Evolutionary conservation across 2,329 filamentous ascomycete genomes (phyloP).

Genomic region (Diplodia seriata): DNA sequence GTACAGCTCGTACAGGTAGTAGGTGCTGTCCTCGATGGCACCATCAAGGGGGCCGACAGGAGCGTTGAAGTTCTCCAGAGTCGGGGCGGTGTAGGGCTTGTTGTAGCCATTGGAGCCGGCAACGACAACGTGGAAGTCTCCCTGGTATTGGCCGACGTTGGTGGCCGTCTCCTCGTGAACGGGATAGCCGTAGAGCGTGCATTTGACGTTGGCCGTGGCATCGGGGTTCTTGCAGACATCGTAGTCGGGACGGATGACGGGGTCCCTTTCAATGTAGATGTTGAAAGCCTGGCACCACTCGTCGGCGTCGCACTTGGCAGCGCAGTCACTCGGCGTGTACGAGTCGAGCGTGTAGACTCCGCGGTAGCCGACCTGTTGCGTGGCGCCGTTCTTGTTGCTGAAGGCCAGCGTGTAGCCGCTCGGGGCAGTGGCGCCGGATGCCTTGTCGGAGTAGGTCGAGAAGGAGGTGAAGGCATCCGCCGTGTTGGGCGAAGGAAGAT

Average conservation of each 20-base stretch:
- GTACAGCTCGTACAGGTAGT: slow-evolving; percentile 43
- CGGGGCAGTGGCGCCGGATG: slow-evolving; percentile 5
- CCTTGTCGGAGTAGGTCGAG: not conserved
- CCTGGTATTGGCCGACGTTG: slow-evolving; percentile 40
- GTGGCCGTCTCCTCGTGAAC: slow-evolving; percentile 38
- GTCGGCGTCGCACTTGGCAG: slow-evolving; percentile 32
- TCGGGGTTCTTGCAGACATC: slow-evolving; percentile 32
- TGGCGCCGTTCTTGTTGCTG: slow-evolving; percentile 31
- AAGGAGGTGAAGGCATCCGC: slow-evolving; percentile 5
- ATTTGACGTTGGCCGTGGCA: slow-evolving; percentile 40
- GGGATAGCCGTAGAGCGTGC: slow-evolving; percentile 40
- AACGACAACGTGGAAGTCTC: slow-evolving; percentile 36
- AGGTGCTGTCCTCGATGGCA: slow-evolving; percentile 40
- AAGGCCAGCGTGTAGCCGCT: slow-evolving; percentile 32
- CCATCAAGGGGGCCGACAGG: slow-evolving; percentile 36
- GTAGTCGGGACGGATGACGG: slow-evolving; percentile 31
- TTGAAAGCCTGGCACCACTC: slow-evolving; percentile 37
- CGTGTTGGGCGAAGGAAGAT: not conserved
- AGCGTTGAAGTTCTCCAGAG: slow-evolving; percentile 26
- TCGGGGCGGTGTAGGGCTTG: slow-evolving; percentile 2
- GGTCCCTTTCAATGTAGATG: slow-evolving; percentile 38
- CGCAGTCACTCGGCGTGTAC: slow-evolving; percentile 34
- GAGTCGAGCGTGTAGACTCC: slow-evolving; percentile 31
- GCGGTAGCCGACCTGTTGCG: slow-evolving; percentile 33
- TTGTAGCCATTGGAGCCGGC: slow-evolving; percentile 38